Evolutionary conservation across 371 early-diverging fungal species (phyloP).

Genomic region (Mucor racemosus): DNA sequence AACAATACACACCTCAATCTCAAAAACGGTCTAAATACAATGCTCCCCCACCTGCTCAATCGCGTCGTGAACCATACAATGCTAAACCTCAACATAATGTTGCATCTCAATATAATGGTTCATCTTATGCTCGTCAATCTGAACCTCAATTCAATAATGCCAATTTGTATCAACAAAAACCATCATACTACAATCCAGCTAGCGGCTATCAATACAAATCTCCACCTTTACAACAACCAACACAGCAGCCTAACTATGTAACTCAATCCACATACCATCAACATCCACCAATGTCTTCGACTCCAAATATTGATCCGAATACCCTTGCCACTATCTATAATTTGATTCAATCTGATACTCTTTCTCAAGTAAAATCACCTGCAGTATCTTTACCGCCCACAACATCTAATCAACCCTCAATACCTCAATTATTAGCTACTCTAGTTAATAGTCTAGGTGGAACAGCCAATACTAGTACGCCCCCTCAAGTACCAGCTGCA

Average conservation of each 20-base stretch:
- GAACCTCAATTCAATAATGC: background rate
- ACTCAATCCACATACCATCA: background rate
- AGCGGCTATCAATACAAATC: background rate
- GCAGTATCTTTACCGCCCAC: background rate
- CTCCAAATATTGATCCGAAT: slow-evolving; percentile 24
- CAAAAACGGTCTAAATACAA: no score
- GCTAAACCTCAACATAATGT: background rate
- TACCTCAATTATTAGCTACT: slow-evolving; percentile 33
- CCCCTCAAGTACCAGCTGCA: background rate
- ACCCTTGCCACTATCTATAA: slow-evolving; percentile 27
- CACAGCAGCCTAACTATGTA: slow-evolving; percentile 4
- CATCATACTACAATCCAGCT: background rate
- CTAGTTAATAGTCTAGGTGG: slow-evolving; percentile 20
- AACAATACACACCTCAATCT: background rate
- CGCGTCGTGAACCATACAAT: background rate
- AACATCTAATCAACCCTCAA: slow-evolving; percentile 13
- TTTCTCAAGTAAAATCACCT: background rate
- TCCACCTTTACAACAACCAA: background rate
- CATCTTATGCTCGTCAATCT: slow-evolving; percentile 2
- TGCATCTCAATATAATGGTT: background rate
- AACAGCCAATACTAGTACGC: background rate
- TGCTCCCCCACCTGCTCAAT: no score
- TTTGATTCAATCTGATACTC: slow-evolving; percentile 22
- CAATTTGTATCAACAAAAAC: background rate
- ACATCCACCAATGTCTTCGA: background rate